Evolutionary conservation across 106 monocot genomes (phyloP).

Genomic region (Apostasia shenzhenica): DNA sequence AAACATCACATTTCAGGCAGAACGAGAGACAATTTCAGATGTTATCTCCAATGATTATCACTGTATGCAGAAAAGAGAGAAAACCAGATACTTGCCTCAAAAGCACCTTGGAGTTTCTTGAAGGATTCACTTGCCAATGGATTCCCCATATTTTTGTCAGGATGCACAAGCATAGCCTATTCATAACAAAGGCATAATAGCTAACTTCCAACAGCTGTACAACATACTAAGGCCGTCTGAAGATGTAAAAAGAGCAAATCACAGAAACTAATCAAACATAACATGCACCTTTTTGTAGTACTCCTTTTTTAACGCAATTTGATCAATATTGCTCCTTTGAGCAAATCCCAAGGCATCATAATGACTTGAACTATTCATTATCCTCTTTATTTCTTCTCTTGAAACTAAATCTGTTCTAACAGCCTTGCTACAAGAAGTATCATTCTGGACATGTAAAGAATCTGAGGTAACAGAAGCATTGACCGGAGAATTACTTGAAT

Average conservation of each 20-base stretch:
- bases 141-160: constrained; percentile 97
- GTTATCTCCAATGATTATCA: background rate
- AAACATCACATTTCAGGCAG: background rate
- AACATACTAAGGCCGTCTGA: too few species aligned
- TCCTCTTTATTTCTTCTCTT: constrained; percentile 66
- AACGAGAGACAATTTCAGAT: background rate
- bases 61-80: background rate
- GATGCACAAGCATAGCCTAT: constrained; percentile 96
- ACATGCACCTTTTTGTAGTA: constrained; percentile 53
- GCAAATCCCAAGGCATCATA: constrained; percentile 66
- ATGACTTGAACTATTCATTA: constrained; percentile 60
- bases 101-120: constrained; percentile 91
- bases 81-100: constrained; percentile 52
- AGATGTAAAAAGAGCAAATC: too few species aligned
- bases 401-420: constrained; percentile 41
- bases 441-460: constrained; percentile 32
- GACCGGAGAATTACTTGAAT: constrained; percentile 31
- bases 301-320: constrained; percentile 46
- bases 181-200: constrained; percentile 3
- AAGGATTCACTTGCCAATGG: constrained; percentile 87
- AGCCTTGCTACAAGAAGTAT: constrained; percentile 42
- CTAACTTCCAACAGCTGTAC: too few species aligned
- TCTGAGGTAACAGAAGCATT: constrained; percentile 24
- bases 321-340: constrained; percentile 38
- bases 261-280: background rate